A percentile compares a stretch with the other conserved stretches of the same genome.
These are phyloP conservation scores for Zygoascus sp. DNA, from an alignment of 1,139 yeast species.

Conservation along the genomic window DNA sequence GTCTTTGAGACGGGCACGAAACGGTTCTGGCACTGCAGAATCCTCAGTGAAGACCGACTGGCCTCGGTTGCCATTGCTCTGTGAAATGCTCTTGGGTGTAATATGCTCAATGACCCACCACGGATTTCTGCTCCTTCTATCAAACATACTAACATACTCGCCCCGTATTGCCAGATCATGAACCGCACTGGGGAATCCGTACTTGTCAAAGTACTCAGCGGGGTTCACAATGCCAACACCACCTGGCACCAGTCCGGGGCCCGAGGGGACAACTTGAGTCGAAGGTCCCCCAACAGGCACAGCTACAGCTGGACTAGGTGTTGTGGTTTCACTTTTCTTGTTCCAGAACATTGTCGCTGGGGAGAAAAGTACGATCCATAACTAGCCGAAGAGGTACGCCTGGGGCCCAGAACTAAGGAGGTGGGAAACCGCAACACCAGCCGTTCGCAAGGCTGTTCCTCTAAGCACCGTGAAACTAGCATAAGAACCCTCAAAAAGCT, in stretches of 20 bases:
- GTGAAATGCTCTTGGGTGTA: slow-evolving; percentile 62
- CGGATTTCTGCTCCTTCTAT: slow-evolving; percentile 81
- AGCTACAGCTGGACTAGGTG: not conserved
- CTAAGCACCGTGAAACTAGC: too few relatives aligned
- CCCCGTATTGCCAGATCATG: slow-evolving; percentile 71
- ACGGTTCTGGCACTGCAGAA: slow-evolving; percentile 69
- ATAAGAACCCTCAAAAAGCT: too few relatives aligned
- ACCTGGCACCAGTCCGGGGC: not conserved
- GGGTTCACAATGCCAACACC: slow-evolving; percentile 47
- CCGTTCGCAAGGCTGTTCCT: too few relatives aligned
- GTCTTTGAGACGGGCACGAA: slow-evolving; percentile 72
- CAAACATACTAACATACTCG: slow-evolving; percentile 82
- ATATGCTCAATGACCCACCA: slow-evolving; percentile 91
- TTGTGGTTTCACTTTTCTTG: not conserved
- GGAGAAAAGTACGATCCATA: too few relatives aligned
- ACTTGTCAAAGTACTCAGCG: slow-evolving; percentile 50
- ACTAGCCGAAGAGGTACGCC: too few relatives aligned
- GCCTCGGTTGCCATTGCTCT: slow-evolving; percentile 58
- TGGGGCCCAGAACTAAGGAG: not conserved
- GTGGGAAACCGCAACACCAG: not conserved
- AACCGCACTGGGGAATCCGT: slow-evolving; percentile 93
- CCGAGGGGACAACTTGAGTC: not conserved
- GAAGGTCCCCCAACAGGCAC: not conserved
- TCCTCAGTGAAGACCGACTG: slow-evolving; percentile 84
- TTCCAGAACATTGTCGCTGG: not conserved